phyloP scores from a whole-genome alignment of 2,329 filamentous ascomycete genomes.

The Epichloe coenophiala region DNA sequence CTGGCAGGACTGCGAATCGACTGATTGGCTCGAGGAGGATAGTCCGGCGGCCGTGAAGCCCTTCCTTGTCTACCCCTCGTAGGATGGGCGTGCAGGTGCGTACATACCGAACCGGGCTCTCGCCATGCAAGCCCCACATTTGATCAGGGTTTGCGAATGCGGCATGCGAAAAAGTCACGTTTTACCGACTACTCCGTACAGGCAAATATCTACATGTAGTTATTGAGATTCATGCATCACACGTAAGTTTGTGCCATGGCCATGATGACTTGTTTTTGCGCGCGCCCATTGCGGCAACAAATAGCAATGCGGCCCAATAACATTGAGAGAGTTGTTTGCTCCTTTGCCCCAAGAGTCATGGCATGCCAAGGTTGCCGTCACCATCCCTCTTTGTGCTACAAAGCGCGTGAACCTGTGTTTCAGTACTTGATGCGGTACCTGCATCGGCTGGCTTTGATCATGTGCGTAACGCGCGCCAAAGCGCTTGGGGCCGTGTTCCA shows the following conservation, averaged over 20 bases:
- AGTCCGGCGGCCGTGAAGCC: not conserved
- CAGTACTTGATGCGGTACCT: not conserved
- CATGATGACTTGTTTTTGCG: not conserved
- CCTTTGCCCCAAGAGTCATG: not conserved
- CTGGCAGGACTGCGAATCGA: not conserved
- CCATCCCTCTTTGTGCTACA: not conserved
- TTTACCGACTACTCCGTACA: no score
- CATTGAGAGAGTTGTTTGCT: not conserved
- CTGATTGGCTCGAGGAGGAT: not conserved
- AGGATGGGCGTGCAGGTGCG: no score
- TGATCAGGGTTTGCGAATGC: not conserved
- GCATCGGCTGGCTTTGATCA: not conserved
- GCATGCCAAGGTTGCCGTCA: not conserved
- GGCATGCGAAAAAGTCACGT: not conserved
- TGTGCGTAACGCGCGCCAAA: not conserved
- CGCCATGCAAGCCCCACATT: no score
- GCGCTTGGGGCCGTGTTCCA: not conserved
- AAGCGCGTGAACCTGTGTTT: not conserved
- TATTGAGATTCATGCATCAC: not conserved
- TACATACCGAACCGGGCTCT: no score
- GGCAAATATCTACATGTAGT: no score
- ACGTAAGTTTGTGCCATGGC: not conserved
- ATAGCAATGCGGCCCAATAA: not conserved
- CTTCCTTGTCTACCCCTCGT: no score
- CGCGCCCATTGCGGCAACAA: no score